These are phyloP conservation scores for Cladophialophora yegresii DNA, from an alignment of 2,329 filamentous ascomycete species.

Conservation along the genomic window DNA sequence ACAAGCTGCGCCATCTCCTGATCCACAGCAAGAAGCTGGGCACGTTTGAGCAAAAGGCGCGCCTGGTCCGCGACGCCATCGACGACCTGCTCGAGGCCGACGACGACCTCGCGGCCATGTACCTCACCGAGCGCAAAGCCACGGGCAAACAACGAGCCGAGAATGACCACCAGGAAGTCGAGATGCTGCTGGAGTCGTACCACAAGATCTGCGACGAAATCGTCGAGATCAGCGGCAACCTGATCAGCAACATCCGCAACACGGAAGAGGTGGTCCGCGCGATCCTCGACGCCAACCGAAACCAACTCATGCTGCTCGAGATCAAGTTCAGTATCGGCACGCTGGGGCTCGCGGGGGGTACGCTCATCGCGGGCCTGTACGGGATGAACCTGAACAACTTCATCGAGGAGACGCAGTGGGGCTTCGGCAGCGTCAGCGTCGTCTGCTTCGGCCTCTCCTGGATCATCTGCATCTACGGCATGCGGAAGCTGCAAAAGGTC, in stretches of 20 bases:
- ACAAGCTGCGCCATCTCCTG: constrained; percentile 86
- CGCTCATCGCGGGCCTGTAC: constrained; percentile 96
- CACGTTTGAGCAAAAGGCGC: constrained; percentile 96
- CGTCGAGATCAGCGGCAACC: constrained; percentile 87
- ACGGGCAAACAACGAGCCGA: constrained; percentile 71
- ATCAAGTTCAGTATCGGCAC: constrained; percentile 96
- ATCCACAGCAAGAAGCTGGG: constrained; percentile 94
- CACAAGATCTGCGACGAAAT: constrained; percentile 98
- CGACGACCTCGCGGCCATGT: constrained; percentile 93
- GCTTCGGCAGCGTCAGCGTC: constrained; percentile 74
- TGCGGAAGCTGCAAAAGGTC: constrained; percentile 79
- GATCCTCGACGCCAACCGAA: constrained; percentile 96
- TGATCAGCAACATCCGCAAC: constrained; percentile 93
- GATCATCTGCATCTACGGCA: constrained; percentile 78
- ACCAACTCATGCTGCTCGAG: constrained; percentile 95
- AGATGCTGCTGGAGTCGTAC: constrained; percentile 95
- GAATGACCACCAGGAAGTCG: constrained; percentile 92
- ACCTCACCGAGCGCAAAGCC: constrained; percentile 78
- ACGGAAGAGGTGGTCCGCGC: constrained; percentile 98
- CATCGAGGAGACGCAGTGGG: constrained; percentile 88
- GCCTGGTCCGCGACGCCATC: constrained; percentile 89
- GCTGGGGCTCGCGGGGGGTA: constrained; percentile 89
- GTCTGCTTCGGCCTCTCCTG: constrained; percentile 72
- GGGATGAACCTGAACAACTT: constrained; percentile 99
- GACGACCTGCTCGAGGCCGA: constrained; percentile 95